Evolutionary conservation across 352 stramenopile genomes (phyloP).

Genomic region (Phytophthora pluvialis): DNA sequence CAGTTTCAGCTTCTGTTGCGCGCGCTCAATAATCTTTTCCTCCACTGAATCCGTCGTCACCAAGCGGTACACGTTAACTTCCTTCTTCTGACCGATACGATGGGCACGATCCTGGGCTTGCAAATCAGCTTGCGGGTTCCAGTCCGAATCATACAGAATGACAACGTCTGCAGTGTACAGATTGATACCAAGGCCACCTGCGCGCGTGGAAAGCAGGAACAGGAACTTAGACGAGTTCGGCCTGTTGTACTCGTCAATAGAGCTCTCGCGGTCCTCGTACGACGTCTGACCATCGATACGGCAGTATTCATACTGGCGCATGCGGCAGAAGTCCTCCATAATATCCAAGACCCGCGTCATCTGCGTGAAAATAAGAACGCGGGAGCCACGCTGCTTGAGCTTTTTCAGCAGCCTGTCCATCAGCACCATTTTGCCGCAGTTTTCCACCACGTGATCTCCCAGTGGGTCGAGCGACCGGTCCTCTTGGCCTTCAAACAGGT

Average conservation of each 20-base stretch:
- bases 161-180: constrained; percentile 99
- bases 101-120: constrained; percentile 96
- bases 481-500: constrained; percentile 96
- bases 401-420: constrained; percentile 94
- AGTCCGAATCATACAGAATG: constrained; percentile 98
- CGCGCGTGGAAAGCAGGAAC: constrained; percentile 97
- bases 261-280: constrained; percentile 85
- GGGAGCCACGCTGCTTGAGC: constrained; percentile 88
- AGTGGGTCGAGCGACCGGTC: constrained; percentile 94
- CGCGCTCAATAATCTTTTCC: constrained; percentile 98
- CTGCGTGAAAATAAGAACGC: constrained; percentile 93
- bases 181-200: constrained; percentile 98
- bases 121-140: constrained; percentile 98
- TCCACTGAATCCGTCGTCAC: constrained; percentile 98
- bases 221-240: constrained; percentile 97
- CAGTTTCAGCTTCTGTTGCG: constrained; percentile 97
- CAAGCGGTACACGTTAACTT: constrained; percentile 95
- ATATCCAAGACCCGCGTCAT: constrained; percentile 95
- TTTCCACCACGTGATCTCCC: constrained; percentile 97
- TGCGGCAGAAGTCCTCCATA: constrained; percentile 96
- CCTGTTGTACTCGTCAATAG: constrained; percentile 96
- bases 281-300: constrained; percentile 90
- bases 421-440: constrained; percentile 98
- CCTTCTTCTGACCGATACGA: constrained; percentile 99
- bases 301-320: constrained; percentile 91